Percentiles rank a stretch among this genome's conserved stretches.
These are phyloP conservation scores for Lentinula lateritia DNA, from an alignment of 768 basidiomycete species.

Conservation along the genomic window DNA sequence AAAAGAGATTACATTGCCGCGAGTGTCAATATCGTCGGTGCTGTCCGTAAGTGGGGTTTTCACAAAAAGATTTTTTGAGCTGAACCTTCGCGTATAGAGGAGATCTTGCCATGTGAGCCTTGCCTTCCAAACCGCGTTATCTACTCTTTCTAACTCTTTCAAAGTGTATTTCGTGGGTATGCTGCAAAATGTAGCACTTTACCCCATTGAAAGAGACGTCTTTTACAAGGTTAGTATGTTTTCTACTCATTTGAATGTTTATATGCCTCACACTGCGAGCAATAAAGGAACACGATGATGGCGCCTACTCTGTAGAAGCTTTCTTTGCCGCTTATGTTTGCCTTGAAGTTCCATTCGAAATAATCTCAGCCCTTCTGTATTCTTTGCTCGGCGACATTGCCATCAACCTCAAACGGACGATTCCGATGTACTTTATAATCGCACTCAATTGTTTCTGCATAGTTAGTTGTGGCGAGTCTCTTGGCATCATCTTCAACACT, in stretches of 20 bases:
- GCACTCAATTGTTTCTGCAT: constrained; percentile 9
- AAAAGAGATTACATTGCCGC: constrained; percentile 8
- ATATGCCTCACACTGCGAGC: neutral
- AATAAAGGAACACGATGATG: constrained; percentile 7
- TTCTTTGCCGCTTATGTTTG: constrained; percentile 7
- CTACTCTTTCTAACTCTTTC: neutral
- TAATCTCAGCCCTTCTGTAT: constrained; percentile 3
- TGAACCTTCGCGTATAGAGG: neutral
- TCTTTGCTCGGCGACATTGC: constrained; percentile 5
- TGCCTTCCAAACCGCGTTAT: neutral
- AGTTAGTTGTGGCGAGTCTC: constrained; percentile 9
- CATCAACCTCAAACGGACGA: constrained; percentile 6
- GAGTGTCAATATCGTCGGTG: constrained; percentile 6
- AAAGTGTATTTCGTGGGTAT: constrained; percentile 11
- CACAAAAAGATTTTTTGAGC: neutral
- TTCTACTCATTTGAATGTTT: neutral
- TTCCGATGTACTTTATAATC: constrained; percentile 9
- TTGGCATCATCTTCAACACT: constrained; percentile 10
- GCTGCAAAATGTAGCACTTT: constrained; percentile 9
- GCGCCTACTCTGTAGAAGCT: constrained; percentile 8
- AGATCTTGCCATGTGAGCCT: constrained; percentile 7
- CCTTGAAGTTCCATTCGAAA: constrained; percentile 8
- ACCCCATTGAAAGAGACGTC: constrained; percentile 8
- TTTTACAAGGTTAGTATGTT: constrained; percentile 4
- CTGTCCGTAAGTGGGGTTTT: constrained; percentile 1